phyloP scores from a whole-genome alignment of 1,139 yeast species.

The Candida sojae region DNA sequence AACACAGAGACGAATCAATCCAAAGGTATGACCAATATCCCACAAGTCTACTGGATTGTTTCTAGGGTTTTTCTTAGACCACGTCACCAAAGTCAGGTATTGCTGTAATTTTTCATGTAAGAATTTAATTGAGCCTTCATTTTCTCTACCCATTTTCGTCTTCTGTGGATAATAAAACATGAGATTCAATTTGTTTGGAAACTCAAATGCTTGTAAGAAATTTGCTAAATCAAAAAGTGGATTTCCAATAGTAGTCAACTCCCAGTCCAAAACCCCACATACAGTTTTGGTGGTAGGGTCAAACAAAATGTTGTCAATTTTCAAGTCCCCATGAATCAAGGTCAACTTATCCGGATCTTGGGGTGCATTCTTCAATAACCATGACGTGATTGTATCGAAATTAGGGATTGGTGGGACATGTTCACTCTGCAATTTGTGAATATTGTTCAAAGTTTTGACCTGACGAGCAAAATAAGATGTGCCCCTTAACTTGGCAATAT shows the following conservation, averaged over 20 bases:
- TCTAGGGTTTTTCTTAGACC: conserved; percentile 35
- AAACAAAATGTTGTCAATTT: conserved; percentile 62
- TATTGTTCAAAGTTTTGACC: conserved; percentile 47
- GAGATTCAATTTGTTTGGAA: conserved; percentile 40
- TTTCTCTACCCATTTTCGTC: conserved; percentile 39
- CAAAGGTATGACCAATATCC: conserved; percentile 61
- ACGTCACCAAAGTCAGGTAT: conserved; percentile 18
- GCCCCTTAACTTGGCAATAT: conserved; percentile 20
- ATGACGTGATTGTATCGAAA: conserved; percentile 43
- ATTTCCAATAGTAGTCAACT: conserved; percentile 67
- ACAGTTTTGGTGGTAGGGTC: conserved; percentile 52
- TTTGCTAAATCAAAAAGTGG: conserved; percentile 67
- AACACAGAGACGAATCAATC: conserved; percentile 58
- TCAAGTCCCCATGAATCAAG: conserved; percentile 69
- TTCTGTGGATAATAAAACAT: conserved; percentile 30
- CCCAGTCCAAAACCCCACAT: conserved; percentile 68
- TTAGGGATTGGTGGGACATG: conserved; percentile 54
- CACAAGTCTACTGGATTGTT: conserved; percentile 49
- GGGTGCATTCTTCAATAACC: conserved; percentile 46
- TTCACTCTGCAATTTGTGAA: conserved; percentile 53
- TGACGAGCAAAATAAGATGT: conserved; percentile 58
- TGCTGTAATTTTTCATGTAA: conserved; percentile 27
- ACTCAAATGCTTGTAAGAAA: conserved; percentile 56
- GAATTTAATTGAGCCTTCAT: conserved; percentile 25
- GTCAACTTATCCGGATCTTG: conserved; percentile 48